Evolutionary conservation across 2,329 filamentous ascomycete genomes (phyloP), one percentile per base, ranked within the genome.

Genomic region (Talaromyces sp.): DNA sequence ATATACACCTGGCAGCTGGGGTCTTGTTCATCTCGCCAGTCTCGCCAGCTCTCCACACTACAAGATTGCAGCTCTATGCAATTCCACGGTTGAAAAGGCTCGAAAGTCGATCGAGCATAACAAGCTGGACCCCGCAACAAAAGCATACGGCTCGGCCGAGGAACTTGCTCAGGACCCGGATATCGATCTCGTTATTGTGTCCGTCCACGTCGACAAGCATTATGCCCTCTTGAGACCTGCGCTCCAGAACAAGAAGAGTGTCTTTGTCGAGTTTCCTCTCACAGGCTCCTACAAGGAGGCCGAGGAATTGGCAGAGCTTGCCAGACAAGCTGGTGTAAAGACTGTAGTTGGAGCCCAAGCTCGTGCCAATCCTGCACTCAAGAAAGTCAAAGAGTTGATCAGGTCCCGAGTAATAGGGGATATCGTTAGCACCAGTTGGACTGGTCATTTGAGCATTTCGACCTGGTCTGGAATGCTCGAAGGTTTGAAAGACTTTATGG

Each of bases 261-360:
- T 59, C 19, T 59, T 56, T 25, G 52, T 59, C 5, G 57, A 59
- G n/a, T 59, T 56, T 5, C 57, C 57, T 19, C 43, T 56, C 9
- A 3, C 57, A 48, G 8, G 2, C 2, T 52, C 31, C 5, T 55
- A 59, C 25, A 36, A 39, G 3, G n/a, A 59, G 28, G 52, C 19
- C 10, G 37, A 59, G 45, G 57, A 59, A 13, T n/a, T 59, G 21
- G 37, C 39, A 10, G 48, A 45, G 36, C 52, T 59, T 36, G 52
- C 57, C 5, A 41, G 25, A 31, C 25, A 56, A 7, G 21, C 25
- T 4, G 33, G 33, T 19, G 17, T 52, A 3, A 59, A 52, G 45
- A 56, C 57, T 10, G 37, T 59, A 1, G 45, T 56, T 10, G 57
- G 57, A 6, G 52, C 52, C 10, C 57, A 59, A 36, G 43, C 43